Conservation (phyloP, 192 early-diverging fungal genomes). For the Gryganskiella cystojenkinii region DNA sequence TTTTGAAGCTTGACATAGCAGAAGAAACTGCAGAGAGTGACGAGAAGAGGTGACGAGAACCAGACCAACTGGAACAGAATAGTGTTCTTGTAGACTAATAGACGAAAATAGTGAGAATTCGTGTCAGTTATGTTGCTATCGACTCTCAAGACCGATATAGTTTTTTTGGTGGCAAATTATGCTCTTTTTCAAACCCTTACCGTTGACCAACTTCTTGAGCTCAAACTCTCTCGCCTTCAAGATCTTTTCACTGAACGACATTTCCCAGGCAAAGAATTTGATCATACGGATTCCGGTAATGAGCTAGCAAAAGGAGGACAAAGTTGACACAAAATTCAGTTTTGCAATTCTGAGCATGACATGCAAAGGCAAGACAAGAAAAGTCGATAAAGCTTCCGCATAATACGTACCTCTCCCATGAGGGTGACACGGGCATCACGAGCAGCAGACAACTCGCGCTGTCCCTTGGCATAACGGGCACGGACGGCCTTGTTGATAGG, state of each 20-base stretch:
- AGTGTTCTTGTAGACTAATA: slow-evolving; percentile 48
- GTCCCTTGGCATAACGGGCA: slow-evolving; percentile 52
- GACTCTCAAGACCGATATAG: background rate
- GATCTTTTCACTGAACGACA: slow-evolving; percentile 71
- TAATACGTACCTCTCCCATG: slow-evolving; percentile 70
- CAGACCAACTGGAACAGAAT: slow-evolving; percentile 45
- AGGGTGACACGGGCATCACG: slow-evolving; percentile 72
- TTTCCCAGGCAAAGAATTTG: slow-evolving; percentile 89
- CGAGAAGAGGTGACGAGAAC: slow-evolving; percentile 67
- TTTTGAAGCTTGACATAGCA: slow-evolving; percentile 65
- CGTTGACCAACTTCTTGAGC: slow-evolving; percentile 55
- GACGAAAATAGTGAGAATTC: slow-evolving; percentile 3
- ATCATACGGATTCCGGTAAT: slow-evolving; percentile 89
- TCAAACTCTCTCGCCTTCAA: slow-evolving; percentile 61
- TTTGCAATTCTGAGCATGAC: background rate
- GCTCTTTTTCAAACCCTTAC: slow-evolving; percentile 19
- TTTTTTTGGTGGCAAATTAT: background rate
- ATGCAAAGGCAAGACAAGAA: background rate
- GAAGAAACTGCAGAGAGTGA: slow-evolving; percentile 68
- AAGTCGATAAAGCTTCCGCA: background rate
- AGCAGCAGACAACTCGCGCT: slow-evolving; percentile 65
- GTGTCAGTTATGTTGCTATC: too few species aligned
- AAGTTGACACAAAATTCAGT: background rate
- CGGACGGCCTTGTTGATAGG: slow-evolving; percentile 50
- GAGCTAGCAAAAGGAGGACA: slow-evolving; percentile 55